phyloP scores from a whole-genome alignment of 352 stramenopile genomes.

The Globisporangium rhizosaccharum region DNA sequence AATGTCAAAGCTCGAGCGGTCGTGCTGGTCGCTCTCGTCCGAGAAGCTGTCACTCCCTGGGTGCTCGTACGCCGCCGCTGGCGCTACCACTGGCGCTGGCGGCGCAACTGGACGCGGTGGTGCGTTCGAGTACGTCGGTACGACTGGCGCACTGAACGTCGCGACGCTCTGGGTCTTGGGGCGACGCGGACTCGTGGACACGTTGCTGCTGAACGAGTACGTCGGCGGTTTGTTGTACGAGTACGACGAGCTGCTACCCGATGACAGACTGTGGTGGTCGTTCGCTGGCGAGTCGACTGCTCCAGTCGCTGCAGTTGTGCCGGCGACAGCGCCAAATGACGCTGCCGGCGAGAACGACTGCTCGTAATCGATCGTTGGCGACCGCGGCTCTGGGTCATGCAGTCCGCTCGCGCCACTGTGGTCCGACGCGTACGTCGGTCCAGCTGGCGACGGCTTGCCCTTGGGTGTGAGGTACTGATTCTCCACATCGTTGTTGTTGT shows the following conservation, averaged over 20 bases:
- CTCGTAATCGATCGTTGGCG: constrained; percentile 46
- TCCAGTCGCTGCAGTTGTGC: neutral
- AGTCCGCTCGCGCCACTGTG: constrained; percentile 18
- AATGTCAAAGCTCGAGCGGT: constrained; percentile 80
- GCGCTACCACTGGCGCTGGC: constrained; percentile 12
- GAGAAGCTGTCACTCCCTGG: constrained; percentile 17
- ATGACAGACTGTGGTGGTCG: constrained; percentile 11
- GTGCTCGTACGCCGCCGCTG: constrained; percentile 17
- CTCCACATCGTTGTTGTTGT: constrained; percentile 49
- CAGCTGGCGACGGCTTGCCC: constrained; percentile 30
- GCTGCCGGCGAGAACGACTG: constrained; percentile 45
- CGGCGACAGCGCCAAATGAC: neutral
- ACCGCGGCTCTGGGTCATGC: constrained; percentile 19
- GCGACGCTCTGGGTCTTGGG: constrained; percentile 6
- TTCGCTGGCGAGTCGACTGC: neutral
- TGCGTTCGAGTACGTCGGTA: constrained; percentile 17
- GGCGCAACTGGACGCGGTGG: constrained; percentile 11
- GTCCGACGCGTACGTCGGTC: constrained; percentile 31
- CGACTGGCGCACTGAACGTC: constrained; percentile 20
- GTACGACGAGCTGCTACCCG: neutral
- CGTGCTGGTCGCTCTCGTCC: constrained; percentile 28
- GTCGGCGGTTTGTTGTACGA: constrained; percentile 13
- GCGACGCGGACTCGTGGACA: constrained; percentile 16
- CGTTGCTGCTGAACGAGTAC: constrained; percentile 19
- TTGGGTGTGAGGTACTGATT: constrained; percentile 58